Evolutionary conservation across 176 grass and related monocot genomes (phyloP), one percentile per base, ranked within the genome.

Genomic region (Echinochloa phyllopogon): DNA sequence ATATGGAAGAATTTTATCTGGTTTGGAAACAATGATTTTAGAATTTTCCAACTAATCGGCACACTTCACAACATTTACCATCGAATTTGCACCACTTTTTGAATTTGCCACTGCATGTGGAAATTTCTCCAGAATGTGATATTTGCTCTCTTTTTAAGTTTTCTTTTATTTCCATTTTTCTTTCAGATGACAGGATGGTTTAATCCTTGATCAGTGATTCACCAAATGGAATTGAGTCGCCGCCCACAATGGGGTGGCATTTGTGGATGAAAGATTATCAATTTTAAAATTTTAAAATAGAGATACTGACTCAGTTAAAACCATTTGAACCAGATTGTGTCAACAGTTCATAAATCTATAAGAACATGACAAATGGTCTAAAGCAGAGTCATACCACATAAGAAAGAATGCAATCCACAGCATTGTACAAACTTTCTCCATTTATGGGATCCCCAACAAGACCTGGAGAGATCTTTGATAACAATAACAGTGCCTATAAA

Each of bases 341-440:
- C 13, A 59, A 17, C 37, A 65, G 18, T 25, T 23, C 4, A 57
- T 5, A 17, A 41, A 55, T 29, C 6, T 29, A 12, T 18, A 61
- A 27, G 27, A 18, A 76, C 27, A 33, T 70, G 15, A 16, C 5
- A 71, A 33, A 63, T 62, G 1, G 40, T 82, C 3, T 21, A 39
- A 45, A 50, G 10, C 0, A 33, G 20, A 44, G 48, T 20, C 47
- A 61, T 85, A 89, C 87, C 87, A 81, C 65, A 24, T 60, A 89
- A 68, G 76, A 89, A 51, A 89, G 76, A 25, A 89, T 29, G 60
- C 75, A 79, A 66, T 89, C 87, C 48, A 89, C 38, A 15, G 68
- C 82, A 80, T 84, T 20, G 15, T 67, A 40, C 20, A 89, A 58
- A 23, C 68, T 84, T 48, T 89, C 20, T 45, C 39, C 49, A 29